Percentiles rank a stretch among this genome's conserved stretches.
Evolutionary conservation across 2,329 filamentous ascomycete species (phyloP).

Genomic region (Thermomyces lanuginosus): DNA sequence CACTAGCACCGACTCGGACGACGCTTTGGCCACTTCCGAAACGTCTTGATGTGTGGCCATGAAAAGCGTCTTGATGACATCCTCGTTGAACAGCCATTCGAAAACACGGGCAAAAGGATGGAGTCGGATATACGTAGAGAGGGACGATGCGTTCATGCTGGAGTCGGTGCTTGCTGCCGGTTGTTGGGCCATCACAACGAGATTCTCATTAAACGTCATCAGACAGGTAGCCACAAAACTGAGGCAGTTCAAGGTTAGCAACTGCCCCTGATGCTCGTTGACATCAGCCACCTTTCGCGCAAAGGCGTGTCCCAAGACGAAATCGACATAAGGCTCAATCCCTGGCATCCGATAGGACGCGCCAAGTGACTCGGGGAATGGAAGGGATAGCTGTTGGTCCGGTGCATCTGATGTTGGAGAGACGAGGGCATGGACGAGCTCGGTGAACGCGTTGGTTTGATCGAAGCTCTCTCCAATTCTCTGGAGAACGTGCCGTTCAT

Average conservation of each 20-base stretch:
- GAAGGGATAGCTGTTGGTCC: constrained; percentile 55
- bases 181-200: constrained; percentile 70
- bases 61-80: constrained; percentile 65
- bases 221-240: constrained; percentile 69
- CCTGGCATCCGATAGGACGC: constrained; percentile 63
- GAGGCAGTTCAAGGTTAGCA: constrained; percentile 65
- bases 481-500: constrained; percentile 49
- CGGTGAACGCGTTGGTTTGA: constrained; percentile 69
- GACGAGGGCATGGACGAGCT: constrained; percentile 56
- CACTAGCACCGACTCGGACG: constrained; percentile 65
- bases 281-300: constrained; percentile 49
- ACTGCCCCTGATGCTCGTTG: constrained; percentile 51
- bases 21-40: constrained; percentile 52
- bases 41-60: constrained; percentile 61
- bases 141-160: constrained; percentile 55
- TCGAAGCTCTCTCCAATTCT: constrained; percentile 67
- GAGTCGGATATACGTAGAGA: constrained; percentile 65
- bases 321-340: constrained; percentile 86
- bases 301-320: constrained; percentile 66
- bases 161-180: constrained; percentile 59
- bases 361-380: constrained; percentile 77
- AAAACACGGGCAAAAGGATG: constrained; percentile 91
- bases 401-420: constrained; percentile 34
- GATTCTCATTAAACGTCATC: constrained; percentile 79
- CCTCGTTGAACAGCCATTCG: constrained; percentile 96